A percentile compares a stretch with the other conserved stretches of the same genome.
Conservation (phyloP, 2,329 filamentous ascomycete species). For the Botrytis galanthina region DNA sequence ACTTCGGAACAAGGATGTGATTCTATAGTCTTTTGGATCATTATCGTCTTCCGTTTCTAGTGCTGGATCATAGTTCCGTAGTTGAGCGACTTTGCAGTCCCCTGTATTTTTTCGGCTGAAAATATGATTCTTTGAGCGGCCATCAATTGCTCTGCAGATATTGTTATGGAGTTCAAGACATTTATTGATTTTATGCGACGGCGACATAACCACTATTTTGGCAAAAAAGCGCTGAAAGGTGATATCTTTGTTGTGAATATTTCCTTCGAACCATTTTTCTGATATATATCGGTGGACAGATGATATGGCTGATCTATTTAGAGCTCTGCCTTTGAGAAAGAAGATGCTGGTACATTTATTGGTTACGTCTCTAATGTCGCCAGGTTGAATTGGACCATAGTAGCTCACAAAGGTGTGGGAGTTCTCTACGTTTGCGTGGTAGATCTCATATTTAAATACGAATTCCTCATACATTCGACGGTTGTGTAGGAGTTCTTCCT, state of each 20-base stretch:
- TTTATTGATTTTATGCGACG: neutral
- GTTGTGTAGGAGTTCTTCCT: neutral
- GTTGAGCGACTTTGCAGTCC: neutral
- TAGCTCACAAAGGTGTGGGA: neutral
- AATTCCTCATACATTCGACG: neutral
- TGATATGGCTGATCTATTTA: neutral
- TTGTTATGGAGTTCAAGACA: neutral
- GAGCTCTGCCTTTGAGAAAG: neutral
- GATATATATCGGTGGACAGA: neutral
- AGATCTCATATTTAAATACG: neutral
- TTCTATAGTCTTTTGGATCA: neutral
- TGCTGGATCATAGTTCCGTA: neutral
- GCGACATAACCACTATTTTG: neutral
- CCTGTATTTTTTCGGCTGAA: neutral
- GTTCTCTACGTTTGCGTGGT: neutral
- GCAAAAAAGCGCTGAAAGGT: neutral
- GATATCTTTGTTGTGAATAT: neutral
- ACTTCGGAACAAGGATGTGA: neutral
- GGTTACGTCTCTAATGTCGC: neutral
- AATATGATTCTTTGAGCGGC: neutral
- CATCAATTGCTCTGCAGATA: neutral
- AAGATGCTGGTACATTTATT: neutral
- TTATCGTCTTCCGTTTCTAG: neutral
- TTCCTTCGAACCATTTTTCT: neutral
- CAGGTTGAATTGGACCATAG: neutral